Evolutionary conservation across 2,329 filamentous ascomycete genomes (phyloP).

Genomic region (Fusarium nurragi): DNA sequence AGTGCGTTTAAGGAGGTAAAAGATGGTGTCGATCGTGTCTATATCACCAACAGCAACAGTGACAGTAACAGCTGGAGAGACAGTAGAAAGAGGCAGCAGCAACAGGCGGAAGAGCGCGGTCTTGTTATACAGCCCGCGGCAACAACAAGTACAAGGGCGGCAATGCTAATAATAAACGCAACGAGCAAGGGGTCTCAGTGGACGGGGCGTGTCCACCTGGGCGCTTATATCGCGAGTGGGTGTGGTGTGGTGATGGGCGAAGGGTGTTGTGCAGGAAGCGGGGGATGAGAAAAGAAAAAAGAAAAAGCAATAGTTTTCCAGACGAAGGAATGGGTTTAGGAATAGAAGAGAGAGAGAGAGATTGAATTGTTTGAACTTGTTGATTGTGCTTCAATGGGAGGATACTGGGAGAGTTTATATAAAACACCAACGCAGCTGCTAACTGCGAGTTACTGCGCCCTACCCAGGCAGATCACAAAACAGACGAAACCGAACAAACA

Average conservation of each 20-base stretch:
- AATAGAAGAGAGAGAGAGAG: conserved; percentile 2
- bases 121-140: conserved; percentile 35
- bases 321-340: not conserved
- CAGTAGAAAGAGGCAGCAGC: not conserved
- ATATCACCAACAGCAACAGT: conserved; percentile 25
- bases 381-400: not conserved
- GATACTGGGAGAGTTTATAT: conserved; percentile 31
- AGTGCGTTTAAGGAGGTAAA: conserved; percentile 19
- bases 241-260: conserved; percentile 16
- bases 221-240: conserved; percentile 40
- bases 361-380: not conserved
- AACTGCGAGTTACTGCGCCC: conserved; percentile 8
- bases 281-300: conserved; percentile 11
- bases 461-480: conserved; percentile 13
- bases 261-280: conserved; percentile 30
- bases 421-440: not conserved
- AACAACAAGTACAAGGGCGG: conserved; percentile 34
- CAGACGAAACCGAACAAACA: conserved; percentile 9
- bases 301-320: too few species aligned
- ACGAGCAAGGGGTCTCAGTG: conserved; percentile 34
- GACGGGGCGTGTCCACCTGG: conserved; percentile 39
- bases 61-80: conserved; percentile 10
- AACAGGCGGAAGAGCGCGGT: conserved; percentile 20
- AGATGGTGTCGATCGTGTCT: conserved; percentile 34
- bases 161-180: conserved; percentile 46